Evolutionary conservation across 331 rosid genomes (phyloP), one percentile per base, ranked within the genome.

Genomic region (Arachis monticola): DNA sequence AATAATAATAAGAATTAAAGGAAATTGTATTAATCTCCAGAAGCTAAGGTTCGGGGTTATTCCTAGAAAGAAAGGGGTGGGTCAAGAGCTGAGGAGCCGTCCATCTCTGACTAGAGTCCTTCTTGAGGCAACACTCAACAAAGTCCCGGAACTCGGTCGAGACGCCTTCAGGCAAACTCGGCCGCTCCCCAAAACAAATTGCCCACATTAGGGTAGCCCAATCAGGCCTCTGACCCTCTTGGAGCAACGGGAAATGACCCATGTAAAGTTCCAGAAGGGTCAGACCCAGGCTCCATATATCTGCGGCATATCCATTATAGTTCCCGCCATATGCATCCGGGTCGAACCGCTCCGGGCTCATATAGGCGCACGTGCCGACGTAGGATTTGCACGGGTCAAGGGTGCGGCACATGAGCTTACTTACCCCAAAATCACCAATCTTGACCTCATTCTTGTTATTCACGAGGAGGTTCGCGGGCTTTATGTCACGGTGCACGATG

Each of bases 331-430:
- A 87, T 0, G 76, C 79, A 2, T 91, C 93, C 10, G 98, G 98
- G 88, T 93, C 96, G 75, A 93, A 93, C 59, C 98, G 83, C 22
- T 93, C 98, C 0, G 98, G 98, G 72, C 98, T 93, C 98, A 93
- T 93, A 79, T 93, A 93, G 1, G 98, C 97, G 64, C 97, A 93
- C 45, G 98, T 93, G 6, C 98, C 98, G 0, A 93, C 97, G 58
- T 91, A 93, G 0, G 97, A 89, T 51, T 88, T 91, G 22, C 98
- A 93, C 31, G 94, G 83, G 50, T 93, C 96, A 14, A 93, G 77
- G 2, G 88, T 77, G 30, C 98, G 84, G 73, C 90, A 81, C 95
- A 93, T 80, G 47, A 90, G 67, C 5, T 91, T 93, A 70, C 98
- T 88, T 0, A 93, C 98, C 0, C 98, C 98, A n/a, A 93, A 93